Evolutionary conservation across 805 yeast genomes (phyloP), one percentile per base, ranked within the genome.

Genomic region (Myxozyma neglecta): DNA sequence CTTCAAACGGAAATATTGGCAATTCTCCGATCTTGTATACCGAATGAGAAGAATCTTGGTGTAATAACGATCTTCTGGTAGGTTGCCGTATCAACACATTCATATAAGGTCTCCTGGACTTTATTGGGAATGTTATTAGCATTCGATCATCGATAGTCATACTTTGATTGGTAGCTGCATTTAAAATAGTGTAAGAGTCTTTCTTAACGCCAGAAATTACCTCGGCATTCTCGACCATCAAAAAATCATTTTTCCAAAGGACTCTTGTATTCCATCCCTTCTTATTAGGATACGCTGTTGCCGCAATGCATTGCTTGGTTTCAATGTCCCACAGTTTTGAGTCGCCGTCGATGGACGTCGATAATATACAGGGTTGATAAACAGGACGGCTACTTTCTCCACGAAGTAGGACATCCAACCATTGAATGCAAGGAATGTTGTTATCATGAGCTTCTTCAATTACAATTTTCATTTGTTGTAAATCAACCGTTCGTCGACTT

Each of bases 261-360:
- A 57, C 43, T n/a, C 44, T 46, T 7, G 53, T 36, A n/a, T 54
- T 13, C 65, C 65, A 61, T 6, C 65, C 65, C 40, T 61, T 61
- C 42, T 61, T 61, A 14, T 59, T 47, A 16, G 44, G 32, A 36
- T 59, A 59, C 18, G 42, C 54, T 5, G 46, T 53, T 7, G 52
- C 60, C n/a, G 60, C 45, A n/a, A 61, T 44, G 40, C 59, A 57
- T 11, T 56, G 48, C 37, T 48, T 42, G 3, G 65, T 69, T 13
- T 70, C 65, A 37, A 75, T 66, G 53, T 74, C 79, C 69, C 77
- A 75, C 67, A 73, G 66, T 56, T 68, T 66, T 47, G 72, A 70
- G 14, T 68, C 71, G 35, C 76, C 77, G 44, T 60, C 63, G 20
- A 63, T 60, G 1, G 63, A 56, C 6, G 65, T 53, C 20, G 61